Evolutionary conservation across 345 rosid genomes (phyloP).

Genomic region (Linum usitatissimum): DNA sequence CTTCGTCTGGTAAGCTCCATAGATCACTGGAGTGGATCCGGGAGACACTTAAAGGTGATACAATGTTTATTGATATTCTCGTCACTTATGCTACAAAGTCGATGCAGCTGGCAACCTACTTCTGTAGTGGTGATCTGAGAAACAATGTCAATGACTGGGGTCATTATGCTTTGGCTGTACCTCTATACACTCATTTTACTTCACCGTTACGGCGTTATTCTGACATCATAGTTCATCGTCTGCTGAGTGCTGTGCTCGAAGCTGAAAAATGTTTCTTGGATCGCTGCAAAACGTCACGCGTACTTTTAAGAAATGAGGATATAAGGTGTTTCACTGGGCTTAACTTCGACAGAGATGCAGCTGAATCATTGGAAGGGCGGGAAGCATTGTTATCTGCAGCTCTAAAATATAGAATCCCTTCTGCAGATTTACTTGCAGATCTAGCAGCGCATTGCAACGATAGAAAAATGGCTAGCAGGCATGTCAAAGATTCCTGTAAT

Average conservation of each 20-base stretch:
- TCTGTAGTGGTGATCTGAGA: slow-evolving; percentile 60
- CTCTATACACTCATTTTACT: slow-evolving; percentile 86
- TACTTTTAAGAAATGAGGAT: background rate
- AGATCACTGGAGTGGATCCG: slow-evolving; percentile 46
- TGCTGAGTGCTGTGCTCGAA: slow-evolving; percentile 72
- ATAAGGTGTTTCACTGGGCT: slow-evolving; percentile 48
- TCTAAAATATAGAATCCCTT: slow-evolving; percentile 46
- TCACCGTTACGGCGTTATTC: slow-evolving; percentile 86
- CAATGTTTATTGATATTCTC: slow-evolving; percentile 49
- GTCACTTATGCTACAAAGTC: slow-evolving; percentile 60
- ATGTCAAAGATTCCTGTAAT: slow-evolving; percentile 70
- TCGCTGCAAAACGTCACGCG: slow-evolving; percentile 12
- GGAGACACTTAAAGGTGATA: slow-evolving; percentile 62
- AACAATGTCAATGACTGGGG: slow-evolving; percentile 51
- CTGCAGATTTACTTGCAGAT: slow-evolving; percentile 34
- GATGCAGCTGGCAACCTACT: slow-evolving; percentile 75
- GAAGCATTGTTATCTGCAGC: slow-evolving; percentile 52
- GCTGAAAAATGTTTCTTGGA: slow-evolving; percentile 48
- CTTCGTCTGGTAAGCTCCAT: slow-evolving; percentile 56
- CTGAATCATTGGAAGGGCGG: slow-evolving; percentile 45
- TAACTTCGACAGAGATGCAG: slow-evolving; percentile 42
- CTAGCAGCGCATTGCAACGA: slow-evolving; percentile 61
- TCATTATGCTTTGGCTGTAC: slow-evolving; percentile 77
- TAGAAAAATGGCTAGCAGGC: slow-evolving; percentile 56
- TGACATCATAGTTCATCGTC: slow-evolving; percentile 79